Evolutionary conservation across 2,329 filamentous ascomycete genomes (phyloP).

Genomic region (Fusarium paranaense): DNA sequence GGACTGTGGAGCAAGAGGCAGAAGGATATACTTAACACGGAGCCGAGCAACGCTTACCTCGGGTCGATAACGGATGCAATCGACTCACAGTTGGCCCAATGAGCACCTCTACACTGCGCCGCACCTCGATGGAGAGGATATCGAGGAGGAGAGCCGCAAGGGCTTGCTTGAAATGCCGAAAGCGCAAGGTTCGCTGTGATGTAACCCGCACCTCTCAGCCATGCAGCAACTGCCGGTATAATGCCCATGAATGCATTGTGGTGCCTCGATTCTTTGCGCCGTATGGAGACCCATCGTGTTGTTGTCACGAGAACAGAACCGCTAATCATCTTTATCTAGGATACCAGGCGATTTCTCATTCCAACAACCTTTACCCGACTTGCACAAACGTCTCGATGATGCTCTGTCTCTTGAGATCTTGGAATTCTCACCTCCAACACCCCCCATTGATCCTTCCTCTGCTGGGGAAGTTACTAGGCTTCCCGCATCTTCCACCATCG

Average conservation of each 20-base stretch:
- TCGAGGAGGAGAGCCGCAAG: not conserved
- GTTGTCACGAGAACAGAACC: not conserved
- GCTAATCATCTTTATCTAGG: not conserved
- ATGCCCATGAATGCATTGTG: not conserved
- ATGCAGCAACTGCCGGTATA: constrained; percentile 4
- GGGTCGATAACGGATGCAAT: not conserved
- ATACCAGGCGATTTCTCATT: not conserved
- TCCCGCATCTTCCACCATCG: not conserved
- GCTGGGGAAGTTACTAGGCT: not conserved
- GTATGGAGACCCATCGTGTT: not conserved
- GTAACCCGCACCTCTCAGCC: constrained; percentile 4
- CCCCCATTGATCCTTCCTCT: not conserved
- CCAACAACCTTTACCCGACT: not conserved
- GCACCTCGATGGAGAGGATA: not conserved
- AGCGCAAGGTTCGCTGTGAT: constrained; percentile 4
- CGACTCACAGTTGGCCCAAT: not conserved
- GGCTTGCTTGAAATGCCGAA: constrained; percentile 2
- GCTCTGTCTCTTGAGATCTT: not conserved
- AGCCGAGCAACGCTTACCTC: not conserved
- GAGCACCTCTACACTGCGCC: not conserved
- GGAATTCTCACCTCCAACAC: not conserved
- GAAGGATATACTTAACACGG: not conserved
- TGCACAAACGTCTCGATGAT: not conserved
- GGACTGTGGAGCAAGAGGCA: not conserved
- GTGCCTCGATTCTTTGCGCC: not conserved